Conservation (phyloP, 257 asterid species). For the Nicotiana tabacum region DNA sequence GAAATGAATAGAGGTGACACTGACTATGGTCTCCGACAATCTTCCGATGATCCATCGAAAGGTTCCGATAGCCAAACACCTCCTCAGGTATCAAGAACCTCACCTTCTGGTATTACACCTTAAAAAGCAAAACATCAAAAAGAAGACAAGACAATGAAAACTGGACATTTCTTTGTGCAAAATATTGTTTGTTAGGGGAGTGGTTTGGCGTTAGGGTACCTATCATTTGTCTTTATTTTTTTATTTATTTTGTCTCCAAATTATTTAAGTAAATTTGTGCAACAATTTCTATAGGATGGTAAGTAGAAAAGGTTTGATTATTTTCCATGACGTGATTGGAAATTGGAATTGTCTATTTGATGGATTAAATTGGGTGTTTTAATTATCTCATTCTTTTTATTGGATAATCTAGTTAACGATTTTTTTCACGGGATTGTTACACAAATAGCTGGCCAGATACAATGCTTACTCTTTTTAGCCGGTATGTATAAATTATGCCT, state of each 20-base stretch:
- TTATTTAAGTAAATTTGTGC: conserved; percentile 32
- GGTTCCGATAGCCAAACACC: conserved; percentile 85
- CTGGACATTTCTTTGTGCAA: too few species aligned
- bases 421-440: too few species aligned
- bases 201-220: neutral
- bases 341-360: conserved; percentile 32
- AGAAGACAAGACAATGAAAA: too few species aligned
- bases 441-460: too few species aligned
- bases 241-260: conserved; percentile 23
- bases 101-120: conserved; percentile 62
- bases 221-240: conserved; percentile 23
- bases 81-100: conserved; percentile 54
- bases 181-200: too few species aligned
- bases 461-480: too few species aligned
- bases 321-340: conserved; percentile 24
- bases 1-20: conserved; percentile 64
- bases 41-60: conserved; percentile 66
- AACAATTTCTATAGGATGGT: conserved; percentile 28
- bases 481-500: too few species aligned
- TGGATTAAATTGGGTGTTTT: too few species aligned
- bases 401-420: too few species aligned
- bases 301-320: conserved; percentile 21
- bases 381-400: neutral
- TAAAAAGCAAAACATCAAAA: conserved; percentile 11
- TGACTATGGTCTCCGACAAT: conserved; percentile 40